Base-by-base conservation (phyloP, 768 basidiomycete genomes). In the Fomitopsis serialis region DNA sequence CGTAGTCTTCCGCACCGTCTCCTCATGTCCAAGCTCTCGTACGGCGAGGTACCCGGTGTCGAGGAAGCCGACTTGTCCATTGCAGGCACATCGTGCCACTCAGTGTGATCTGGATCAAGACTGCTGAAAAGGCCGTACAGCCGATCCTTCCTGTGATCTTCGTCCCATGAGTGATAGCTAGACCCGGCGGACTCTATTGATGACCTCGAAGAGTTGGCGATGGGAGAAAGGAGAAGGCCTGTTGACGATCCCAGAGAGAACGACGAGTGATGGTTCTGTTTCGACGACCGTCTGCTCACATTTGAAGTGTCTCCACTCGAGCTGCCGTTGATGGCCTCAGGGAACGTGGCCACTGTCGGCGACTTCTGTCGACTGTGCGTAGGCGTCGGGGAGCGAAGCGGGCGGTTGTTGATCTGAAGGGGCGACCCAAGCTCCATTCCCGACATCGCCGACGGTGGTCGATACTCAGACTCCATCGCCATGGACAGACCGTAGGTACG, bases 151-250 rank as follows among this genome's bases (percentile, higher is more conserved):
- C 70, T 72, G 54, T 84, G 69, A 45, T 69, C 81, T 21, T 71
- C 82, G 52, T 89, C 87, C 78, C 78, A 84, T 3, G 89, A 89
- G 64, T 92, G 89, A 66, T 89, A 92, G 67, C 91, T 92, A 2
- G 91, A 93, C 15, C 91, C 89, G 34, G 76, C 78, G 10, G 89
- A 91, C 54, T 84, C 87, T 21, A 92, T 70, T 6, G 91, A 92
- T 13, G 89, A 87, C 25, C 84, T 78, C 25, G 90, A 92, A 7
- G 87, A 87, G 57, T 84, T 91, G 15, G 77, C 78, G 17, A 87
- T 69, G 3, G 87, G 84, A 35, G 85, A 83, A 49, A 92, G 78
- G n/a, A 85, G 72, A 48, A 86, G 76, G 1, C 79, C 77, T 52
- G 43, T 52, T 10, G 55, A 36, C 22, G 56, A 53, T 11, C 48